Conservation (phyloP, 2,329 filamentous ascomycete genomes). For the Dactylellina haptotyla region DNA sequence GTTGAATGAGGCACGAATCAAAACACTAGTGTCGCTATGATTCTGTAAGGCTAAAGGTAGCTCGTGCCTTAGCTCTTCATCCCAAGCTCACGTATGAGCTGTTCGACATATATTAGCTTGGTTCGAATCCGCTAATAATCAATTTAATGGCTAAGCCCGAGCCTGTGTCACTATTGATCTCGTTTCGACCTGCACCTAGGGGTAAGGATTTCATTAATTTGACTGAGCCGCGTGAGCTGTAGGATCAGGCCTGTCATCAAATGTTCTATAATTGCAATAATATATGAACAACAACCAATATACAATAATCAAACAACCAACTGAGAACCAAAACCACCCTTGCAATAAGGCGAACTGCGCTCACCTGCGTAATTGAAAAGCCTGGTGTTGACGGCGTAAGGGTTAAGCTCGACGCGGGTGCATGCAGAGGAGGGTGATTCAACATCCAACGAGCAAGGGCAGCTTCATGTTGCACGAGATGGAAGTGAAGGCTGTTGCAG, state of each 20-base stretch:
- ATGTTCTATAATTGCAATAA: too few species aligned
- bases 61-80: neutral
- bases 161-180: neutral
- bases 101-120: neutral
- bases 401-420: constrained; percentile 23
- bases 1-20: neutral
- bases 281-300: too few species aligned
- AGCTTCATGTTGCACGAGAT: constrained; percentile 10
- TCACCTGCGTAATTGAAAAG: neutral
- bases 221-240: neutral
- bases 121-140: neutral
- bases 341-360: neutral
- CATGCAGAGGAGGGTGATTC: constrained; percentile 44
- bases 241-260: too few species aligned
- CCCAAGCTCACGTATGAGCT: neutral
- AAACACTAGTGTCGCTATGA: neutral
- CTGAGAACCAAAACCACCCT: constrained; percentile 2
- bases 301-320: too few species aligned
- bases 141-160: neutral
- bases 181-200: neutral
- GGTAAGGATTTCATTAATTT: too few species aligned
- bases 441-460: constrained; percentile 17
- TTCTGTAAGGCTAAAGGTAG: neutral
- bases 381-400: constrained; percentile 2
- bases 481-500: neutral